Base-by-base conservation (phyloP, 768 basidiomycete species). In the Calocybe cyanea region DNA sequence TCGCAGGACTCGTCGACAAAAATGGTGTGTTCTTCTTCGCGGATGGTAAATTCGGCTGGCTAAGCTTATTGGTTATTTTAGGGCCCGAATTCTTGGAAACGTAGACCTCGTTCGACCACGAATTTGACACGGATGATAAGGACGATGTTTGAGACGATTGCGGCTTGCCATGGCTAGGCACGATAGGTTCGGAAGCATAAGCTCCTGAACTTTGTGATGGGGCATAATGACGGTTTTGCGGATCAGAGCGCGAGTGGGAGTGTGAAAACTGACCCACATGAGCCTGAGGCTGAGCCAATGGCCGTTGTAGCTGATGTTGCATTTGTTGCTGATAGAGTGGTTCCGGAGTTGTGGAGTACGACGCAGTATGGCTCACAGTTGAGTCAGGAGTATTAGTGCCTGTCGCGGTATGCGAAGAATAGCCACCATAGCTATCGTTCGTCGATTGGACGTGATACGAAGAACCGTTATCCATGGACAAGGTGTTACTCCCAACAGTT, bases 301-400 rank as follows among this genome's bases (percentile, higher is more conserved):
- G 57, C n/a, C 46, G 46, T 31, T 56, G 57, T 11, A 41, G 19
- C 17, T 46, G 54, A 8, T 38, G 54, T 20, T 35, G 49, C 17
- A 38, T 20, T 11, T 50, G 58, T 37, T 59, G 57, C 20, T 63
- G 65, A 44, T 63, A 63, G n/a, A 51, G 45, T 31, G 62, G 56
- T 38, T 64, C 63, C 19, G 65, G 59, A 7, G 63, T 56, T 33
- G 48, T 59, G 15, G 61, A 47, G 37, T 62, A 60, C 15, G 66
- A 63, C 43, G 48, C 37, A 13, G 54, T n/a, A 46, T 49, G 41
- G 54, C 49, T 33, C 48, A 41, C 49, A 38, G 28, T 47, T 33
- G 33, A 45, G 41, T 49, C 45, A 38, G 51, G 40, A 14, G 46
- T 46, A 41, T 45, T 45, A n/a, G 45, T 43, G 40, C 48, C 55